phyloP scores from a whole-genome alignment of 2,329 filamentous ascomycete genomes.

The Cercospora brassicicola region DNA sequence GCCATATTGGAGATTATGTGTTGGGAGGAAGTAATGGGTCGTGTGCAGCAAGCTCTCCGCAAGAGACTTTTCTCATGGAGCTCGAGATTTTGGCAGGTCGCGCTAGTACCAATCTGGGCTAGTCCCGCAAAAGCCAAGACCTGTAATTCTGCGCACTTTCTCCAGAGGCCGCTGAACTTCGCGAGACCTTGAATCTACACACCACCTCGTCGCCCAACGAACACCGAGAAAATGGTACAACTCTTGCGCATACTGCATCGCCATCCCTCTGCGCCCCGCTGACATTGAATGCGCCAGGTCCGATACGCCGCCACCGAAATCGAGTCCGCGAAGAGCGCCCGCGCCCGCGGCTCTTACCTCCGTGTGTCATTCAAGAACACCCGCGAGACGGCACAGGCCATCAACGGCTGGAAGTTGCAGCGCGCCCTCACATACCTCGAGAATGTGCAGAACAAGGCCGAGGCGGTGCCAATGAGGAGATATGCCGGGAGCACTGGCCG shows the following conservation, averaged over 20 bases:
- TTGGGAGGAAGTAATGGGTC: background rate
- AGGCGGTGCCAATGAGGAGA: conserved; percentile 97
- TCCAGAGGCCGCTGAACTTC: background rate
- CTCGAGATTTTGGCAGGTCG: background rate
- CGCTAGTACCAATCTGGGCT: background rate
- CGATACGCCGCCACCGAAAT: conserved; percentile 94
- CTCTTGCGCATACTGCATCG: background rate
- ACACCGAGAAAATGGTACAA: conserved; percentile 42
- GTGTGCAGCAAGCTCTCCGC: conserved; percentile 1
- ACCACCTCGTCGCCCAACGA: conserved; percentile 31
- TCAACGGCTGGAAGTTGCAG: conserved; percentile 98
- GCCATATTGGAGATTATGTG: conserved; percentile 39
- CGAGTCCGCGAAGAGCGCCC: conserved; percentile 86
- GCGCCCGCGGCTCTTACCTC: conserved; percentile 97
- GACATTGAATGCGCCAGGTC: conserved; percentile 46
- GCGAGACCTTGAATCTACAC: conserved; percentile 1
- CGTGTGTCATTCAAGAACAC: conserved; percentile 99
- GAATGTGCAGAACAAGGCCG: conserved; percentile 95
- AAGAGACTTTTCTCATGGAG: conserved; percentile 7
- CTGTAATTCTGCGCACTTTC: conserved; percentile 10
- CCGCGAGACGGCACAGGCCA: conserved; percentile 97
- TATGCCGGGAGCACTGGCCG: conserved; percentile 95
- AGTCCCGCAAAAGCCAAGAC: conserved; percentile 2
- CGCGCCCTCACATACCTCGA: conserved; percentile 95
- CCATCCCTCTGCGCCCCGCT: background rate